A percentile compares a stretch with the other conserved stretches of the same genome.
These are phyloP conservation scores for Ogataea glucozyma DNA, from an alignment of 805 yeast genomes.

Conservation along the genomic window DNA sequence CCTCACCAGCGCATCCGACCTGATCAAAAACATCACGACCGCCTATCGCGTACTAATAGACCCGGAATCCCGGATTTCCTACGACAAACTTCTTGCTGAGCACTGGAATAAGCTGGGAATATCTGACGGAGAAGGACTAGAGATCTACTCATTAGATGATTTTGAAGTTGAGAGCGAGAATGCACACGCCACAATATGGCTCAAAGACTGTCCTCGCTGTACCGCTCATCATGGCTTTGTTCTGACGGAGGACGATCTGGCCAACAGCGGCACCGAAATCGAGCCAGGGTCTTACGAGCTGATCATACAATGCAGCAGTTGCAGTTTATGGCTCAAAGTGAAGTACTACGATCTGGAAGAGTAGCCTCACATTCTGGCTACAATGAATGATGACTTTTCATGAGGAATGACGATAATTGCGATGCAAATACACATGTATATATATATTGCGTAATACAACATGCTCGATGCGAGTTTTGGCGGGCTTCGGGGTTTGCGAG, in stretches of 20 bases:
- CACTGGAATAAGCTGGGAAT: slow-evolving; percentile 39
- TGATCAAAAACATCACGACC: slow-evolving; percentile 46
- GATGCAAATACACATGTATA: slow-evolving; percentile 2
- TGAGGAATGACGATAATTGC: neutral
- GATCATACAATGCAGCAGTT: slow-evolving; percentile 75
- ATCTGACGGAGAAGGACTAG: slow-evolving; percentile 68
- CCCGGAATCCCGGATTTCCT: slow-evolving; percentile 41
- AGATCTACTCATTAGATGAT: slow-evolving; percentile 63
- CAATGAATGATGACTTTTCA: neutral
- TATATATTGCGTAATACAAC: too few relatives aligned
- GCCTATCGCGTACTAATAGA: slow-evolving; percentile 66
- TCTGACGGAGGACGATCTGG: slow-evolving; percentile 63
- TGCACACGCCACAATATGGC: slow-evolving; percentile 39
- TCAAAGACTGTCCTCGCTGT: slow-evolving; percentile 69
- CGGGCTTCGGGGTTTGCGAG: too few relatives aligned
- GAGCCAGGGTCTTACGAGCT: slow-evolving; percentile 54
- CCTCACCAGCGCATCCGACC: slow-evolving; percentile 4
- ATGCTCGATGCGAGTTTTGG: too few relatives aligned
- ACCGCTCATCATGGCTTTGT: slow-evolving; percentile 50
- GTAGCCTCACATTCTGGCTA: slow-evolving; percentile 5
- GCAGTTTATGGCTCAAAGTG: slow-evolving; percentile 86
- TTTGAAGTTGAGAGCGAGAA: slow-evolving; percentile 42
- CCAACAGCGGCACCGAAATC: slow-evolving; percentile 43
- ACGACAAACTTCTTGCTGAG: slow-evolving; percentile 50
- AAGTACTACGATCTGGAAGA: slow-evolving; percentile 54